Evolutionary conservation across 2,329 filamentous ascomycete species (phyloP), one percentile per base, ranked within the genome.

Genomic region (Colletotrichum camelliae): DNA sequence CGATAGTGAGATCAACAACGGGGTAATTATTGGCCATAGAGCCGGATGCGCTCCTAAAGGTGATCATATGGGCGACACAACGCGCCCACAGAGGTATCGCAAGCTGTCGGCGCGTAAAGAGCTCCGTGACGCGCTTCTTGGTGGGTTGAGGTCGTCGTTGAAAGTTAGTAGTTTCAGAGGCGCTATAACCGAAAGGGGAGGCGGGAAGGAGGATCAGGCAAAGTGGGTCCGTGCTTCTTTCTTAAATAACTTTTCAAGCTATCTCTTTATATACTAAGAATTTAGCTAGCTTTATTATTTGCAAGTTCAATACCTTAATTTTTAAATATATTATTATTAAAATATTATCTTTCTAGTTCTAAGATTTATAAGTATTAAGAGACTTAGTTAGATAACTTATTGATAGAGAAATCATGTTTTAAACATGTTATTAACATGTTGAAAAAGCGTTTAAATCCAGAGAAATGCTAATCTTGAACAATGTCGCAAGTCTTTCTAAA

Each of bases 1-100:
- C 75, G 81, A 75, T 72, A 10, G 27, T 43, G 7, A 43, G 15
- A 27, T 73, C 64, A n/a, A 73, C 61, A 6, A 67, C 48, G 9
- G 31, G 39, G 4, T 21, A 52, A 2, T 21, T 15, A 5, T 31
- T 16, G 7, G 24, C 29, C 13, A 31, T 55, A 13, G 31, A 7
- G 24, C 52, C 35, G 8, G 39, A 5, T 24, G 55, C n/a, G 29
- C 37, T 66, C 57, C 37, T 37, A 21, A 15, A 27, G 24, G 64
- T 55, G 24, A 43, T 43, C 62, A 48, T 65, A 16, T 18, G 33
- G 33, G 12, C 55, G n/a, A 33, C 37, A 37, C 12, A 39, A 60
- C 67, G 60, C 43, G 67, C 43, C 48, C 31, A 16, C 27, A 21
- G 43, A 24, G n/a, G 24, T n/a, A 18, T 66, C 27, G 43, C 21